A percentile compares a stretch with the other conserved stretches of the same genome.
Conservation (phyloP, 1,139 yeast genomes). For the Protomyces gravidus region DNA sequence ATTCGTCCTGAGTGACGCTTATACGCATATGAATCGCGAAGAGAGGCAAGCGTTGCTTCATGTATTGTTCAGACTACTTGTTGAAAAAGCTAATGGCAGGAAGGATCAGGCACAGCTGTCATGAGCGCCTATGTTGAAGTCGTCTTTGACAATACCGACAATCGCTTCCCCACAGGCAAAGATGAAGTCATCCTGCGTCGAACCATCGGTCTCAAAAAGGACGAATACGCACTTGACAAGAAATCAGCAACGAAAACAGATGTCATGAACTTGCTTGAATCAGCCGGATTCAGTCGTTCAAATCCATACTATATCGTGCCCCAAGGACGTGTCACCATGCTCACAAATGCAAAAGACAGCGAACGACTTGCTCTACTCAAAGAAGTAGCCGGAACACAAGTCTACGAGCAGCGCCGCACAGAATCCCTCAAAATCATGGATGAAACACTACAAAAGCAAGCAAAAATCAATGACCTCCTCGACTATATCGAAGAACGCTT, state of each 20-base stretch:
- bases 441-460: constrained; percentile 63
- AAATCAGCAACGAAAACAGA: constrained; percentile 60
- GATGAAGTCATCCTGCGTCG: constrained; percentile 72
- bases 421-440: constrained; percentile 79
- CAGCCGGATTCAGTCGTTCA: constrained; percentile 86
- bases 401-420: constrained; percentile 73
- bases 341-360: constrained; percentile 82
- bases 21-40: constrained; percentile 79
- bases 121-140: constrained; percentile 93
- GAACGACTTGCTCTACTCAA: constrained; percentile 75
- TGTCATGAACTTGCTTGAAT: constrained; percentile 74
- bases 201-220: constrained; percentile 88
- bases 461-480: constrained; percentile 71
- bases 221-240: constrained; percentile 73
- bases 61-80: constrained; percentile 42
- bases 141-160: constrained; percentile 73
- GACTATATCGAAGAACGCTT: constrained; percentile 65
- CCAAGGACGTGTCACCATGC: constrained; percentile 72
- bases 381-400: constrained; percentile 93
- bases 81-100: constrained; percentile 29
- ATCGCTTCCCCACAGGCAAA: constrained; percentile 62
- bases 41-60: constrained; percentile 85
- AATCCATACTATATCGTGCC: constrained; percentile 97
- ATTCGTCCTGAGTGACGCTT: constrained; percentile 87
- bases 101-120: constrained; percentile 73